A percentile compares a stretch with the other conserved stretches of the same genome.
These are phyloP conservation scores for Casaregolazyma lundiana DNA, from an alignment of 1,139 yeast species.

Conservation along the genomic window DNA sequence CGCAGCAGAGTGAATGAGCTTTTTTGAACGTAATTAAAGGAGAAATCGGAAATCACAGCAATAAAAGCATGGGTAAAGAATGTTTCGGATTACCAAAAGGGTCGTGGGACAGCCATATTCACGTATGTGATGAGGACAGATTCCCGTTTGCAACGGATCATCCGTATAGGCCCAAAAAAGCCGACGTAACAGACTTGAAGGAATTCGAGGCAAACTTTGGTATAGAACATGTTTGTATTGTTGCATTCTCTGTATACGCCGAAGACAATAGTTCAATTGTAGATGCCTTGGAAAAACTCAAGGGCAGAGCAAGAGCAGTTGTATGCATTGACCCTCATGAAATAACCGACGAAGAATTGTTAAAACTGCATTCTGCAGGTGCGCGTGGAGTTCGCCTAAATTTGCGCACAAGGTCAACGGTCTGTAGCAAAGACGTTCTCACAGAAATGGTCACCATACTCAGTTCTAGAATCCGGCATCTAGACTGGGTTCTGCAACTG, in stretches of 20 bases:
- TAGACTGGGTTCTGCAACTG: constrained; percentile 11
- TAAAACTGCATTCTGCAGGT: constrained; percentile 8
- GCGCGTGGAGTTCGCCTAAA: constrained; percentile 11
- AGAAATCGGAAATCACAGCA: no score
- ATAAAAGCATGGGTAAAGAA: no score
- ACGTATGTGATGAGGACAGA: constrained; percentile 6
- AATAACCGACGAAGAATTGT: constrained; percentile 4
- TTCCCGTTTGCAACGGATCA: constrained; percentile 8
- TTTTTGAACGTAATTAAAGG: no score
- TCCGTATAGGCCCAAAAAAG: constrained; percentile 9
- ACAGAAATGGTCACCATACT: background rate
- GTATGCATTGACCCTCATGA: constrained; percentile 9
- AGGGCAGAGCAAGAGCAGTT: constrained; percentile 8
- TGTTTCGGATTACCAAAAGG: constrained; percentile 6
- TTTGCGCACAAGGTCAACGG: constrained; percentile 4
- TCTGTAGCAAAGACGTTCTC: constrained; percentile 1
- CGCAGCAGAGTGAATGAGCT: no score
- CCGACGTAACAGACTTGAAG: constrained; percentile 4
- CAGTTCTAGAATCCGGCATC: constrained; percentile 1
- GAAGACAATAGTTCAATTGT: constrained; percentile 7
- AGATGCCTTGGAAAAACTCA: constrained; percentile 4
- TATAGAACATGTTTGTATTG: constrained; percentile 7
- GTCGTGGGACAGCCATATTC: constrained; percentile 13
- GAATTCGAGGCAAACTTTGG: constrained; percentile 9
- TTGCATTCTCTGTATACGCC: constrained; percentile 9